phyloP scores from a whole-genome alignment of 805 yeast species.

The Citeromyces nyonsensis region DNA sequence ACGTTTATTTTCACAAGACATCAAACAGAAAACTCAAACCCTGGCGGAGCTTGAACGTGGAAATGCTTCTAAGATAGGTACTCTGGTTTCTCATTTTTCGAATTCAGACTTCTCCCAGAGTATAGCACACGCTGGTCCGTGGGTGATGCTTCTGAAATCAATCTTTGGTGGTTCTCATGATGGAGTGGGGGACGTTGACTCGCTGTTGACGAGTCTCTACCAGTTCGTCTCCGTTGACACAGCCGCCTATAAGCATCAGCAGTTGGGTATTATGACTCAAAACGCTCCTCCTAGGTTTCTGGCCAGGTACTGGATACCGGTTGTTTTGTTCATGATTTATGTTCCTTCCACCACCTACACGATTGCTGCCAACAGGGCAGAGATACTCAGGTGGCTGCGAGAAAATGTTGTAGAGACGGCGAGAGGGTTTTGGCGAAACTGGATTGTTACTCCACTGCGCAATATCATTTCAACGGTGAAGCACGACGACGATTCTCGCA shows the following conservation, averaged over 20 bases:
- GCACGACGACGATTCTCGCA: constrained; percentile 60
- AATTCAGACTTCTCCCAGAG: neutral
- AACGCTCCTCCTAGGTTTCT: constrained; percentile 22
- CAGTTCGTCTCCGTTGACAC: neutral
- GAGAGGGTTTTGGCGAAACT: constrained; percentile 56
- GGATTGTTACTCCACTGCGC: constrained; percentile 68
- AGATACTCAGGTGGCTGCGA: constrained; percentile 38
- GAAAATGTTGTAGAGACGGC: constrained; percentile 49
- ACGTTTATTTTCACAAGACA: too few species aligned
- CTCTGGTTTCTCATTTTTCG: neutral
- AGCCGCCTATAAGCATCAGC: constrained; percentile 1
- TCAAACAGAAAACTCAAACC: too few species aligned
- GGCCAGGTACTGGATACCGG: constrained; percentile 52
- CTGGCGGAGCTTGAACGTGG: too few species aligned
- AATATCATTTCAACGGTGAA: constrained; percentile 69
- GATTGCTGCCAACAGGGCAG: constrained; percentile 33
- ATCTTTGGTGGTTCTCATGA: too few species aligned
- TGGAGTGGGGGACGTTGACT: too few species aligned
- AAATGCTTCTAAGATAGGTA: too few species aligned
- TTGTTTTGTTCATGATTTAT: constrained; percentile 23
- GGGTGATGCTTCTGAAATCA: too few species aligned
- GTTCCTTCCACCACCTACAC: constrained; percentile 35
- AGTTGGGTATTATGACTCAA: constrained; percentile 1
- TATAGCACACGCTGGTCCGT: too few species aligned
- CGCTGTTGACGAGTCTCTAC: too few species aligned